Evolutionary conservation across 352 stramenopile species (phyloP), one percentile per base, ranked within the genome.

Genomic region (Albugo laibachii): DNA sequence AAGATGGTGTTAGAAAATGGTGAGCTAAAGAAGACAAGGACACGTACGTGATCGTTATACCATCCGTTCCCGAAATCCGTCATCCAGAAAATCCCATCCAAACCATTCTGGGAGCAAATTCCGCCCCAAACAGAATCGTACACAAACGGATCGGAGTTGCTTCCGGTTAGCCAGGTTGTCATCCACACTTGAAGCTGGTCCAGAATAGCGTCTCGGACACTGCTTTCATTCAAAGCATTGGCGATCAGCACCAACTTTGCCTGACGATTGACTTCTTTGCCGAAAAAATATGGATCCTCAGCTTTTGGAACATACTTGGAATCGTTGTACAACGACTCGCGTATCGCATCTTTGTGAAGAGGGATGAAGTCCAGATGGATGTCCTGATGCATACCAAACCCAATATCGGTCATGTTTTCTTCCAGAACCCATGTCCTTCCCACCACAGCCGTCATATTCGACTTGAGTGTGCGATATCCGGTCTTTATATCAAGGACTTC

Each of bases 51-150:
- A 45, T 91, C 77, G 56, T 87, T 91, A 62, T 87, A 91, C 74
- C 74, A 87, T 21, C 74, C 86, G 50, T 96, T 96, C 51, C 88
- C 88, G 58, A 95, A 97, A 57, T 97, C 86, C 31, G 69, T 91
- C 65, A 92, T 87, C 46, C 57, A 86, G 49, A 83, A 85, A 13
- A 87, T 59, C 45, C 93, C 80, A 49, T 81, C 76, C n/a, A 97
- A 62, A 2, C 92, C 85, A 41, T 95, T 74, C 19, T 77, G 65
- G 13, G 83, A 94, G 49, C 93, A 92, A 36, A 97, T 48, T 6
- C 87, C 89, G 52, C 92, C 89, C 79, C 89, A 94, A 45, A 76
- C 86, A 35, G 65, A 66, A 55, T 97, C 92, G 62, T 96, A 97
- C 36, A 97, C 57, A 36, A 97, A 84, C 49, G 76, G 62, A 52